Base-by-base conservation (phyloP, 1,139 yeast genomes). In the Debaryomyces nepalensis region DNA sequence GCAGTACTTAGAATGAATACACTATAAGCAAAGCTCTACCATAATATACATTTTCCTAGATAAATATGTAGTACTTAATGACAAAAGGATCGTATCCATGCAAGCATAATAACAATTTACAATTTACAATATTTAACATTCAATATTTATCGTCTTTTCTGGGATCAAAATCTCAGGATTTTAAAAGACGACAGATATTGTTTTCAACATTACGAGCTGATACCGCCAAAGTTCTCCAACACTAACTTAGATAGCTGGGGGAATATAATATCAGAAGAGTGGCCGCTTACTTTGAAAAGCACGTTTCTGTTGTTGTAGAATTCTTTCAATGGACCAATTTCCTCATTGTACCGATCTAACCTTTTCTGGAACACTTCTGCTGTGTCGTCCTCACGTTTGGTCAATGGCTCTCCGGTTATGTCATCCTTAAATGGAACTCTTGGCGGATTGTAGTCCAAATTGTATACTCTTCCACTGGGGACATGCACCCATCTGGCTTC, bases 381-480 rank as follows among this genome's bases (percentile, higher is more conserved):
- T 0, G 83, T 87, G 58, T 91, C 98, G 55, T 91, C 98, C 0
- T 82, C 74, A 43, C 98, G 75, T 62, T 89, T 87, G 23, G 77
- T 65, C 44, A 91, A 69, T 1, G 88, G 84, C 57, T 91, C 97
- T 0, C 97, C 97, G 0, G 98, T 91, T 2, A 89, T 58, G 58
- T 91, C 97, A 58, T 91, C 98, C 47, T 67, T 75, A 39, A 88
- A 95, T 0, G 90, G 81, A 1, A 75, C 77, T 52, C 84, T 84
- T 2, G 98, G 98, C 3, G 97, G 97, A 54, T 87, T 89, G 63
- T 88, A 91, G 46, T 88, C 84, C 49, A 87, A 61, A 58, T 87
- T 91, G 61, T 91, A 91, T 2, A 90, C 85, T 49, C 97, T 70
- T 0, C 97, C 97, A 45, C 96, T 86, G 0, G 87, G 81, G 8